Percentiles rank a stretch among this genome's conserved stretches.
phyloP scores from a whole-genome alignment of 306 rosid species.

The Castanea mollissima region DNA sequence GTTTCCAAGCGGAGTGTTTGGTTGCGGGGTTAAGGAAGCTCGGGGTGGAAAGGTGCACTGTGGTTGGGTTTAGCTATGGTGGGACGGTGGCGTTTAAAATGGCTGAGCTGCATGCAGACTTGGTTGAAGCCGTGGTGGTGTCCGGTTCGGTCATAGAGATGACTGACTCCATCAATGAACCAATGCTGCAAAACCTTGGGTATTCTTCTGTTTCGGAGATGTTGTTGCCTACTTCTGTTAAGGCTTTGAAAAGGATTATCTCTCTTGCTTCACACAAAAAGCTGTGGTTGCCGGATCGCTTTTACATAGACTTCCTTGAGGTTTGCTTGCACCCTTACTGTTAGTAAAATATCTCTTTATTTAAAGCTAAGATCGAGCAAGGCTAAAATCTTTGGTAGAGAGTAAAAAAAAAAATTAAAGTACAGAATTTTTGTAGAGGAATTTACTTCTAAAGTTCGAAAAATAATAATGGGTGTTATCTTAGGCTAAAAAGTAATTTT shows the following conservation, averaged over 20 bases:
- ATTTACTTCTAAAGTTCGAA: too few species aligned
- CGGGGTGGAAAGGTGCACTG: constrained; percentile 59
- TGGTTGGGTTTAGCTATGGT: constrained; percentile 89
- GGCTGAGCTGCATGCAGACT: constrained; percentile 57
- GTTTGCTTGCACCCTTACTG: constrained; percentile 15
- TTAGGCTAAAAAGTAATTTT: too few species aligned
- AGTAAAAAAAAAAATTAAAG: too few species aligned
- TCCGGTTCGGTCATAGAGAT: constrained; percentile 52
- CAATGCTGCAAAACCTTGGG: constrained; percentile 34
- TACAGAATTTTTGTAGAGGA: too few species aligned
- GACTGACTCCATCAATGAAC: constrained; percentile 31
- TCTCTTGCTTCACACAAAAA: constrained; percentile 51
- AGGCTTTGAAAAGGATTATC: constrained; percentile 48
- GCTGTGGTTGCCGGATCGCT: constrained; percentile 49
- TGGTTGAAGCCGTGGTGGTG: constrained; percentile 48
- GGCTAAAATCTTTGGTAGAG: too few species aligned
- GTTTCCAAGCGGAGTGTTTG: constrained; percentile 76
- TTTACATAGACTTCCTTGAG: constrained; percentile 59
- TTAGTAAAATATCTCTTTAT: background rate
- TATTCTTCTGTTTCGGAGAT: constrained; percentile 59
- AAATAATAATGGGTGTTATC: too few species aligned
- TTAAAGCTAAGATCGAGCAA: too few species aligned
- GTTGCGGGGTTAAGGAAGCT: constrained; percentile 50
- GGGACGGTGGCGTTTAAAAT: constrained; percentile 76
- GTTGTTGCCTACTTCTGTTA: constrained; percentile 50